phyloP scores from a whole-genome alignment of 202 grass and related monocot genomes.

The Dendrocalamus latiflorus region DNA sequence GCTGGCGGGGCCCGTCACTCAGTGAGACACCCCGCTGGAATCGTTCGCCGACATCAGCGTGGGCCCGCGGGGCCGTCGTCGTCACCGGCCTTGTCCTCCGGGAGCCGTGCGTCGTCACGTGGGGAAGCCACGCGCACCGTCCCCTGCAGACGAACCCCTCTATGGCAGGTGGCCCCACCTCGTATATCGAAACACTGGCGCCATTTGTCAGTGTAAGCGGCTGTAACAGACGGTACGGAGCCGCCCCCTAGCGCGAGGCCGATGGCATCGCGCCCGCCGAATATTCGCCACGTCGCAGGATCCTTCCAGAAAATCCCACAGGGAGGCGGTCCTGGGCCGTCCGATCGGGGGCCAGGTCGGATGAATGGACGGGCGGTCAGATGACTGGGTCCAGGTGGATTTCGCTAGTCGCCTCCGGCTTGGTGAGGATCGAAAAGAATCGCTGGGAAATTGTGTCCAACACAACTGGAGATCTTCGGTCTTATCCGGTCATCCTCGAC shows the following conservation, averaged over 20 bases:
- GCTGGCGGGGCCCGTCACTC: not conserved
- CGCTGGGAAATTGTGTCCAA: not conserved
- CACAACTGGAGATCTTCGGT: not conserved
- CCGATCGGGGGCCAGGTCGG: not conserved
- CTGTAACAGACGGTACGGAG: too few relatives aligned
- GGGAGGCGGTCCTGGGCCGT: not conserved
- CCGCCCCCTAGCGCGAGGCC: not conserved
- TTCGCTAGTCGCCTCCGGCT: not conserved
- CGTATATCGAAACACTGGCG: rapidly evolving
- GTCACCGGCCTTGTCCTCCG: not conserved
- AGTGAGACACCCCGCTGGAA: not conserved
- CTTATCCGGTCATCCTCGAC: not conserved
- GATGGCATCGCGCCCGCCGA: not conserved
- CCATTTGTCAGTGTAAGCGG: not conserved
- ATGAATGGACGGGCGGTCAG: not conserved
- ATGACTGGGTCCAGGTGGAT: not conserved
- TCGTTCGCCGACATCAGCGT: too few relatives aligned
- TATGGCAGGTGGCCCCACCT: not conserved
- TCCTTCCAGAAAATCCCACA: not conserved
- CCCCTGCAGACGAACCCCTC: too few relatives aligned
- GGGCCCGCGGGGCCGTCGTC: not conserved
- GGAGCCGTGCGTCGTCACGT: not conserved
- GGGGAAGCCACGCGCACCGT: not conserved
- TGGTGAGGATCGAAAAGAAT: not conserved
- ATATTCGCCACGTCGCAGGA: slow-evolving; percentile 23